A percentile compares a stretch with the other conserved stretches of the same genome.
These are phyloP conservation scores for Sarcodon sp. DNA, from an alignment of 768 basidiomycete genomes.

Conservation along the genomic window DNA sequence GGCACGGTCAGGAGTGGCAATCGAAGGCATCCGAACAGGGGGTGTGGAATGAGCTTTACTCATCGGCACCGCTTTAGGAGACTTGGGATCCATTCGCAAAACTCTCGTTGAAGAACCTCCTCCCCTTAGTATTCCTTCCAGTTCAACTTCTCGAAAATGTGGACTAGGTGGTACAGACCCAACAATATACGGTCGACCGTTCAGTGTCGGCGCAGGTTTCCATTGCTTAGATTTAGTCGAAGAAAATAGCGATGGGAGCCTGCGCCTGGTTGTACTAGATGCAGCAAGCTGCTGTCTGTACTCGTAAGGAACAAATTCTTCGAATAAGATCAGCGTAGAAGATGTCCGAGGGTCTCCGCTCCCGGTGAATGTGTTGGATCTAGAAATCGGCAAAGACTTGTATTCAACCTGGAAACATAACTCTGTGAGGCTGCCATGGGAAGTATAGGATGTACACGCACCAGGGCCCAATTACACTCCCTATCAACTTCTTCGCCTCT, in stretches of 20 bases:
- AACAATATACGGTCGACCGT: conserved; percentile 63
- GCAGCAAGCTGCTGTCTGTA: conserved; percentile 66
- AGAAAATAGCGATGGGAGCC: conserved; percentile 59
- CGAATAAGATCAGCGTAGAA: conserved; percentile 67
- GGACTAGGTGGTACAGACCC: conserved; percentile 43
- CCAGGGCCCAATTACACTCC: conserved; percentile 89
- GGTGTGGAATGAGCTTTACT: background rate
- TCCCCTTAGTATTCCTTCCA: conserved; percentile 60
- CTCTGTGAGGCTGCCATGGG: background rate
- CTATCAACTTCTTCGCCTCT: conserved; percentile 62
- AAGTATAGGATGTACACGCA: conserved; percentile 23
- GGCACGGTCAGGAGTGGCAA: no score
- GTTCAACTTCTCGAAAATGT: conserved; percentile 56
- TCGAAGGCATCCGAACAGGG: background rate
- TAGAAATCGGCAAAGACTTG: conserved; percentile 51
- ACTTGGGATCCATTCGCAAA: conserved; percentile 5
- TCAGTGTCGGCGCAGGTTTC: conserved; percentile 76
- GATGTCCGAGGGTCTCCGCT: conserved; percentile 58
- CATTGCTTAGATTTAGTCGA: conserved; percentile 41
- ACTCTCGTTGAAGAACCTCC: conserved; percentile 31
- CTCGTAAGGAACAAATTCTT: conserved; percentile 88
- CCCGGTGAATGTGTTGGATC: conserved; percentile 13
- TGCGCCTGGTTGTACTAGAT: conserved; percentile 34
- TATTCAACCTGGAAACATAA: conserved; percentile 57
- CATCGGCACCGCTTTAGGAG: background rate